Evolutionary conservation across 2,329 filamentous ascomycete genomes (phyloP).

Genomic region (Colletotrichum viniferum): DNA sequence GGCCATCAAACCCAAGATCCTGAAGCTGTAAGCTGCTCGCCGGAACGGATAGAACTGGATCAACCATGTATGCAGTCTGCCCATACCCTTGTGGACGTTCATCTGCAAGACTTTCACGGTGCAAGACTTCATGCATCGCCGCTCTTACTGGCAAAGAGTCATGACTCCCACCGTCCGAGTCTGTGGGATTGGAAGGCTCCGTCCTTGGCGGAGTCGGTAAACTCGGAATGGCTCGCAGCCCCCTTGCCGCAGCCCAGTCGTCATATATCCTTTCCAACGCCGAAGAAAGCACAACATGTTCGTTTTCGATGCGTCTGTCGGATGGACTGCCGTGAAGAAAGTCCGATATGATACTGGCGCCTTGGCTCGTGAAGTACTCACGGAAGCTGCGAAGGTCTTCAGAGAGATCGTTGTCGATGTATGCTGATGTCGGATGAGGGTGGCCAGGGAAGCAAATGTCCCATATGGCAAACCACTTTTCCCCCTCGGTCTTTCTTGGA

Average conservation of each 20-base stretch:
- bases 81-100: background rate
- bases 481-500: slow-evolving; percentile 23
- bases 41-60: background rate
- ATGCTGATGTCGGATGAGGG: slow-evolving; percentile 25
- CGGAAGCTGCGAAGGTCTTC: slow-evolving; percentile 6
- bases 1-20: background rate
- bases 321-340: background rate
- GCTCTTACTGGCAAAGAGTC: background rate
- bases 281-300: background rate
- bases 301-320: background rate
- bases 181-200: background rate
- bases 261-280: slow-evolving; percentile 7
- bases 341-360: background rate
- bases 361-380: background rate
- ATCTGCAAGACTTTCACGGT: background rate
- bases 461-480: slow-evolving; percentile 34
- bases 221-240: background rate
- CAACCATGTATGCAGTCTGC: background rate
- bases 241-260: background rate
- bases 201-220: background rate
- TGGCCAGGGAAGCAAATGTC: slow-evolving; percentile 27
- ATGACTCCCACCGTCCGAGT: background rate
- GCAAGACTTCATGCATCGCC: background rate
- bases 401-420: slow-evolving; percentile 22
- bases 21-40: background rate